phyloP scores from a whole-genome alignment of 176 grass and related monocot genomes.

The Tuctoria greenei region DNA sequence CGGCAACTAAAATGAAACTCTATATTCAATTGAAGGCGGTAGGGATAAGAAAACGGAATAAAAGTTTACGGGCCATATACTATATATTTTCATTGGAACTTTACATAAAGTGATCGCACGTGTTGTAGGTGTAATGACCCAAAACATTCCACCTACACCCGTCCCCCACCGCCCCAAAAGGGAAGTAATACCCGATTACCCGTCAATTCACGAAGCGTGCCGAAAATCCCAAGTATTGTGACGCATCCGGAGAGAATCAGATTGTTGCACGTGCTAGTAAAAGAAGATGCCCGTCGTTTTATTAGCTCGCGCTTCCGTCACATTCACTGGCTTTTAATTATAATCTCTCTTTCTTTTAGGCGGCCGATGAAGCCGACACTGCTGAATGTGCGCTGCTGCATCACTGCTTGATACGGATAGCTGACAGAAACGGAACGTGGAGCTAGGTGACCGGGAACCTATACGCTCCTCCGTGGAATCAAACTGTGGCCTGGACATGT shows the following conservation, averaged over 20 bases:
- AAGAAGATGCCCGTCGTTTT: slow-evolving; percentile 5
- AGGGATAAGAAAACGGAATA: neutral
- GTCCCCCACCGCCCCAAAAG: neutral
- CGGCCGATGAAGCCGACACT: too few species aligned
- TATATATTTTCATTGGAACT: neutral
- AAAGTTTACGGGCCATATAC: neutral
- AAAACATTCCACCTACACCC: neutral
- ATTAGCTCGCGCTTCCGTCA: neutral
- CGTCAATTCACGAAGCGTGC: neutral
- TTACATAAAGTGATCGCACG: neutral
- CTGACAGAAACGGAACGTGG: too few species aligned
- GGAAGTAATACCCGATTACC: neutral
- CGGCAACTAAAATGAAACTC: too few species aligned
- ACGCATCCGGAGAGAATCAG: slow-evolving; percentile 1
- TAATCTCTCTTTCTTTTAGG: neutral
- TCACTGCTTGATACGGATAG: too few species aligned
- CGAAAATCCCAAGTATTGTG: neutral
- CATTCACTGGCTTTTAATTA: neutral
- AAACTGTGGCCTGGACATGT: too few species aligned
- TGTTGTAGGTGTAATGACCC: neutral
- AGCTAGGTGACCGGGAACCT: too few species aligned
- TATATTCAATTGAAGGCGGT: too few species aligned
- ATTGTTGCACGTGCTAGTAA: neutral
- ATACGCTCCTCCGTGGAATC: too few species aligned
- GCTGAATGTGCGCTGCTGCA: too few species aligned